Base-by-base conservation (phyloP, 2,329 filamentous ascomycete species). In the Xylaria sp. region DNA sequence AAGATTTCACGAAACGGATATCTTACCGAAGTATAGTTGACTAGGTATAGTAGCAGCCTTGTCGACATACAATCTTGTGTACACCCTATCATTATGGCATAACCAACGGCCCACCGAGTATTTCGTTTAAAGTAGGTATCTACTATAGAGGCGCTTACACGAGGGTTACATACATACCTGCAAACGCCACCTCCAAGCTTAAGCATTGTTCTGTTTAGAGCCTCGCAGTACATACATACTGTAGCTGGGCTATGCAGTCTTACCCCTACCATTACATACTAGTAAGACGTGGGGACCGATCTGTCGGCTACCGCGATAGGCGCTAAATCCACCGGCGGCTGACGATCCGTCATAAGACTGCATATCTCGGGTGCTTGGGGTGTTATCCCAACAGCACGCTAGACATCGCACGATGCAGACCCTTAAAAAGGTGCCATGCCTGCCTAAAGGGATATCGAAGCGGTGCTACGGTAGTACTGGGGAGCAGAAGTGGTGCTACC, bases 21-120 rank as follows among this genome's bases (percentile, higher is more conserved):
- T 55, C 56, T 60, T 55, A 57, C 64, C 58, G 51, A 55, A 42
- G 30, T 55, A 27, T 61, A 30, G 50, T 42, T 30, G 50, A 48
- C 42, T 39, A 30, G 21, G 48, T 61, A 50, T 61, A 45, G 42
- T 34, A 36, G 30, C 21, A 62, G 51, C 57, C 30, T 51, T 50
- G 21, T 30, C 21, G 6, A n/a, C n/a, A 36, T 55, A 19, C 39
- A 58, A 36, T 11, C 34, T 36, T 11, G 11, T n/a, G 14, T 39
- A 24, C 27, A 6, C 11, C 39, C 24, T 51, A 19, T 8, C 9
- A 51, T 17, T 30, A 17, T 30, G 24, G 48, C 48, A 51, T 51
- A 47, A 19, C n/a, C 7, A 19, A 47, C 21, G 21, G 6, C 21
- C 48, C 48, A 51, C 48, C 24, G 21, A 51, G 48, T 51, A 51